A percentile compares a stretch with the other conserved stretches of the same genome.
These are phyloP conservation scores for Hypoxylon sp. DNA, from an alignment of 2,329 filamentous ascomycete genomes.

Conservation along the genomic window DNA sequence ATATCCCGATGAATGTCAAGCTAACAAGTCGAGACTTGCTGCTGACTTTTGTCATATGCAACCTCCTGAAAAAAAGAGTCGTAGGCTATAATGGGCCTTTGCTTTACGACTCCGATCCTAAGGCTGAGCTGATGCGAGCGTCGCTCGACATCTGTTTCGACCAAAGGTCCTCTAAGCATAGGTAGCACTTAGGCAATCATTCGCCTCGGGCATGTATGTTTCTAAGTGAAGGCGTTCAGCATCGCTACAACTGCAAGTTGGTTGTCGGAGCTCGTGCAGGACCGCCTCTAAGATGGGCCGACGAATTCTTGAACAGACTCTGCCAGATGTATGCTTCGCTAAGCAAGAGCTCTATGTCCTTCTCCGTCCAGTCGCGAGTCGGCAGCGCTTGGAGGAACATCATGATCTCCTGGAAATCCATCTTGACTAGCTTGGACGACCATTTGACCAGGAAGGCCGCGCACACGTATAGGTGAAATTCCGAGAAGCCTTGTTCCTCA, in stretches of 20 bases:
- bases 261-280: conserved; percentile 51
- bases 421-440: conserved; percentile 92
- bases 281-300: conserved; percentile 79
- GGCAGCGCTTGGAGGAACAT: conserved; percentile 98
- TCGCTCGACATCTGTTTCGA: not conserved
- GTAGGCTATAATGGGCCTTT: not conserved
- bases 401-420: conserved; percentile 99
- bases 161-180: too few relatives aligned
- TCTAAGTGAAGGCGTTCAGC: not conserved
- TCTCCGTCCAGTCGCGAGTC: conserved; percentile 94
- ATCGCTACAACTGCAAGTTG: conserved; percentile 50
- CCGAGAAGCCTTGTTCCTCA: conserved; percentile 97
- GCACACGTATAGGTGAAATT: conserved; percentile 98
- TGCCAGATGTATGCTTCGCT: conserved; percentile 99
- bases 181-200: not conserved
- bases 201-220: not conserved
- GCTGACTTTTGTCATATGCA: not conserved
- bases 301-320: conserved; percentile 92
- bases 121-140: not conserved
- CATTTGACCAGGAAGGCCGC: conserved; percentile 98
- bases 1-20: not conserved
- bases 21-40: not conserved
- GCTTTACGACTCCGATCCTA: not conserved
- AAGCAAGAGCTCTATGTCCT: conserved; percentile 93
- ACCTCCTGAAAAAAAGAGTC: not conserved